Conservation (phyloP, 495 filamentous ascomycete genomes). For the Trichoderma reesei region DNA sequence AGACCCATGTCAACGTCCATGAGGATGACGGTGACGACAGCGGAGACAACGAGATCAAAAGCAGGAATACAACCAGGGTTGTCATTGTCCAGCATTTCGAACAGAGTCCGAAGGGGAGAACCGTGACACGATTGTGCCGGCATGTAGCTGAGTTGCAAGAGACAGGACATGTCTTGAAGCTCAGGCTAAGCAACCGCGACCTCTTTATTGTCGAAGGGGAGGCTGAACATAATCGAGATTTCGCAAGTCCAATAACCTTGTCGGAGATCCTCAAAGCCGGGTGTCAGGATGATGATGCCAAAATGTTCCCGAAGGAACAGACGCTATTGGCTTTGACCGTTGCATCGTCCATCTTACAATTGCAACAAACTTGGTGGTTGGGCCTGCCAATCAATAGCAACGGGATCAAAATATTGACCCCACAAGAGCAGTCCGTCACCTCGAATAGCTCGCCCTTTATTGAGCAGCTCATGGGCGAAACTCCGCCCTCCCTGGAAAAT, state of each 20-base stretch:
- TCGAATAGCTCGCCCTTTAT: no score
- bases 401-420: constrained; percentile 7
- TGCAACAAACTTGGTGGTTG: constrained; percentile 11
- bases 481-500: no score
- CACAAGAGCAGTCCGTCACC: not conserved
- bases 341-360: constrained; percentile 14
- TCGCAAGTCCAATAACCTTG: constrained; percentile 2
- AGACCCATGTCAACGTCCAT: not conserved
- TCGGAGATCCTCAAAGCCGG: constrained; percentile 7
- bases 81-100: no score
- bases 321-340: constrained; percentile 14
- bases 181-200: not conserved
- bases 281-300: constrained; percentile 3
- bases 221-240: not conserved
- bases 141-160: no score
- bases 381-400: constrained; percentile 11
- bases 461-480: no score
- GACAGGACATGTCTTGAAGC: no score
- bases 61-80: no score
- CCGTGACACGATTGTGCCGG: no score
- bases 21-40: not conserved
- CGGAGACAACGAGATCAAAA: no score
- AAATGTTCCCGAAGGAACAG: constrained; percentile 11
- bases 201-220: not conserved
- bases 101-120: no score